phyloP scores from a whole-genome alignment of 2,329 filamentous ascomycete species.

The Ciborinia camelliae region DNA sequence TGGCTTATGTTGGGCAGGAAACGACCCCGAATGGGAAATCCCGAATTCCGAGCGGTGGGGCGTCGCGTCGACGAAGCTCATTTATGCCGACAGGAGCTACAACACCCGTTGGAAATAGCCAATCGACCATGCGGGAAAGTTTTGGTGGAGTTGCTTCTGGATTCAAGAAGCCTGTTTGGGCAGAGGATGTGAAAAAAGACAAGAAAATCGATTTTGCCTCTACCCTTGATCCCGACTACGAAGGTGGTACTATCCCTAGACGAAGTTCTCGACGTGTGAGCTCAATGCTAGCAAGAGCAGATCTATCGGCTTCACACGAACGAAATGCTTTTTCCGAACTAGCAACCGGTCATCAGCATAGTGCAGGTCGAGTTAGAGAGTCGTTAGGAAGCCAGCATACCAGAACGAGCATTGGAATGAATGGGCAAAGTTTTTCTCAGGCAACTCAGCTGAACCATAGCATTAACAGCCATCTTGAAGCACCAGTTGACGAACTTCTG shows the following conservation, averaged over 20 bases:
- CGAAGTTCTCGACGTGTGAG: conserved; percentile 76
- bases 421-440: conserved; percentile 29
- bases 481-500: conserved; percentile 65
- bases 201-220: conserved; percentile 59
- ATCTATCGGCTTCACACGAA: conserved; percentile 82
- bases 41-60: conserved; percentile 37
- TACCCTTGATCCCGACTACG: conserved; percentile 67
- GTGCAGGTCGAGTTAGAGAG: conserved; percentile 47
- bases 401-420: conserved; percentile 51
- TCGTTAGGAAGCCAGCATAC: conserved; percentile 68
- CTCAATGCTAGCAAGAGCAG: conserved; percentile 82
- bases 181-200: conserved; percentile 29
- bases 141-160: conserved; percentile 49
- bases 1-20: conserved; percentile 71
- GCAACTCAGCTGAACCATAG: conserved; percentile 40
- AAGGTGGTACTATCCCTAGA: conserved; percentile 50
- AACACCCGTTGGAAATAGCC: conserved; percentile 62
- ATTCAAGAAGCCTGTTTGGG: conserved; percentile 26
- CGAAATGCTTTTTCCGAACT: conserved; percentile 75
- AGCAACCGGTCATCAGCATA: conserved; percentile 45
- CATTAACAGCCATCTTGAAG: conserved; percentile 62
- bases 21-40: conserved; percentile 43
- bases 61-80: conserved; percentile 53
- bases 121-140: conserved; percentile 70
- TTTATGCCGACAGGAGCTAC: conserved; percentile 72